phyloP scores from a whole-genome alignment of 2,329 filamentous ascomycete genomes.

The Colletotrichum sp. region DNA sequence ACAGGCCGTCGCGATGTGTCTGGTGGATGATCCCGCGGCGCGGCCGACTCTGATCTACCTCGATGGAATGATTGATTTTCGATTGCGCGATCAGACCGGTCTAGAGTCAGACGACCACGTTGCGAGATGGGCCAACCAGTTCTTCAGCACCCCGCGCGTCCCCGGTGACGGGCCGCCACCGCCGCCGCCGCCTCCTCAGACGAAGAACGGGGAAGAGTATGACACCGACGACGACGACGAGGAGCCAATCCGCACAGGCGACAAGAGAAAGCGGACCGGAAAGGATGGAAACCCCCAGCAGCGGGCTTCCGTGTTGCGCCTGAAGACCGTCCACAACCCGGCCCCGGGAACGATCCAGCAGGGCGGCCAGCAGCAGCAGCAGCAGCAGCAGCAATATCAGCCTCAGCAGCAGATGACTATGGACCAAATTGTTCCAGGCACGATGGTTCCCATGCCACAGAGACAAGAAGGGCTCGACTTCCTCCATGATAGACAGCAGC shows the following conservation, averaged over 20 bases:
- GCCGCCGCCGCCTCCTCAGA: not conserved
- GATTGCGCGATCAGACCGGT: slow-evolving; percentile 14
- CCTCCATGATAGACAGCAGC: not conserved
- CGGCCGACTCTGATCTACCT: slow-evolving; percentile 28
- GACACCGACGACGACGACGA: not conserved
- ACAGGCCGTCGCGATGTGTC: slow-evolving; percentile 26
- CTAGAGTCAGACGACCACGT: slow-evolving; percentile 19
- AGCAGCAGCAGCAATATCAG: not conserved
- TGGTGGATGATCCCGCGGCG: slow-evolving; percentile 27
- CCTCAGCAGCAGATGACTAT: not conserved
- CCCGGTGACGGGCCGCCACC: not conserved
- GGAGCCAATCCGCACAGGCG: not conserved
- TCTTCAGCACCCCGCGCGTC: slow-evolving; percentile 4
- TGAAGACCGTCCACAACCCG: not conserved
- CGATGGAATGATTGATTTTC: slow-evolving; percentile 19
- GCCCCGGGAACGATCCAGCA: not conserved
- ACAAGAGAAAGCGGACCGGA: not conserved
- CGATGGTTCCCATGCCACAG: not conserved
- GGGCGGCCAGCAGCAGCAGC: not conserved
- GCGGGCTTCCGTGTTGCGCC: not conserved
- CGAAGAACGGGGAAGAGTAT: not conserved
- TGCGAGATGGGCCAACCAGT: slow-evolving; percentile 10
- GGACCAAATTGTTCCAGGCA: not conserved
- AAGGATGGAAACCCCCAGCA: not conserved
- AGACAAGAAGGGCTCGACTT: not conserved